Evolutionary conservation across 108 stramenopile species (phyloP).

Genomic region (Seminavis robusta): DNA sequence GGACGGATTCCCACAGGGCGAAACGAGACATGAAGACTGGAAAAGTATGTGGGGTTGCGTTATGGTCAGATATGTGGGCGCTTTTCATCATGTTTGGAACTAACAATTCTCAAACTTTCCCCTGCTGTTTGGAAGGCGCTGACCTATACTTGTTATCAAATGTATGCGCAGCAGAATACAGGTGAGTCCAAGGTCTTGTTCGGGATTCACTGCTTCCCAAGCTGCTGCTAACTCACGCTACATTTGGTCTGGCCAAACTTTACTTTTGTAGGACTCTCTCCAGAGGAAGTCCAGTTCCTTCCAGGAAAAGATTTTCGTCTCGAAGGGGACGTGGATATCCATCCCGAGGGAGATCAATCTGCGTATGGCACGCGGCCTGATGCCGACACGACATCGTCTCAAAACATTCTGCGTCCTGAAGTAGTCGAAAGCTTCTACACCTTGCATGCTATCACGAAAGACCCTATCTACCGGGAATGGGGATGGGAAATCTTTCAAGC

Average conservation of each 20-base stretch:
- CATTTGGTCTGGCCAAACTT: too few species aligned
- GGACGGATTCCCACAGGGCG: slow-evolving; percentile 61
- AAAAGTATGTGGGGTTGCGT: slow-evolving; percentile 50
- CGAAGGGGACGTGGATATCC: slow-evolving; percentile 13
- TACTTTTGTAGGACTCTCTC: too few species aligned
- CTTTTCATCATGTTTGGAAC: slow-evolving; percentile 66
- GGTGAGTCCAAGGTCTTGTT: too few species aligned
- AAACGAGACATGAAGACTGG: slow-evolving; percentile 78
- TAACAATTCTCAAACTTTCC: slow-evolving; percentile 26
- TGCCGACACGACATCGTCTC: slow-evolving; percentile 31
- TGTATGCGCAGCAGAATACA: slow-evolving; percentile 83
- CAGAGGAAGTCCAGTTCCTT: slow-evolving; percentile 73
- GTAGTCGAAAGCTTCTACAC: slow-evolving; percentile 75
- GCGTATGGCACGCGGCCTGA: too few species aligned
- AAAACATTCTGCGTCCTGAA: slow-evolving; percentile 86
- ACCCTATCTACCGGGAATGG: slow-evolving; percentile 96
- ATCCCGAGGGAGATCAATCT: too few species aligned
- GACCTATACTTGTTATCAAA: slow-evolving; percentile 94
- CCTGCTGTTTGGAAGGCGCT: slow-evolving; percentile 69
- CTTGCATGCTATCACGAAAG: slow-evolving; percentile 77
- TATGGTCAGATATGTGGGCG: slow-evolving; percentile 71
- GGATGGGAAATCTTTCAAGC: slow-evolving; percentile 94
- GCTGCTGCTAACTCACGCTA: too few species aligned
- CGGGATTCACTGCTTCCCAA: too few species aligned
- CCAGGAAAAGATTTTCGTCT: slow-evolving; percentile 59